Percentiles rank a stretch among this genome's conserved stretches.
phyloP scores from a whole-genome alignment of 73 alveolate species.

The Paramecium tetraurelia region DNA sequence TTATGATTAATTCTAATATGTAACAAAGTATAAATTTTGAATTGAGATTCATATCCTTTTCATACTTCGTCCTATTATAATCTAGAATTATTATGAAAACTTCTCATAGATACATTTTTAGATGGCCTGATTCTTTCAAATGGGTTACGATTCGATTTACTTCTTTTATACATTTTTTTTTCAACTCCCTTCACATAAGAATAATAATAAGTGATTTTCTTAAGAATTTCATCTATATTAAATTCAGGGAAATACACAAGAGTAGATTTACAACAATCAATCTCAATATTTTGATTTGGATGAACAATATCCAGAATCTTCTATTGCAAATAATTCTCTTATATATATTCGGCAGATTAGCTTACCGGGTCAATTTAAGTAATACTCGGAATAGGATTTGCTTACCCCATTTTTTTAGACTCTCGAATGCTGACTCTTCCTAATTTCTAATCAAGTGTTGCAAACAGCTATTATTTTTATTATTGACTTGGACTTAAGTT shows the following conservation, averaged over 20 bases:
- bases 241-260: not conserved
- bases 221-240: not conserved
- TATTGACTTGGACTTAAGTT: not conserved
- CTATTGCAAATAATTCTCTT: not conserved
- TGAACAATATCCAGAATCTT: constrained; percentile 16
- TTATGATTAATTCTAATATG: not conserved
- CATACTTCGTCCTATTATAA: not conserved
- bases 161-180: not conserved
- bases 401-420: not conserved
- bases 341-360: not conserved
- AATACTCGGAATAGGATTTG: not conserved
- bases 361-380: not conserved
- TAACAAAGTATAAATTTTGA: too few relatives aligned
- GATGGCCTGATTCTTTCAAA: not conserved
- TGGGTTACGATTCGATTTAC: not conserved
- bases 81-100: not conserved
- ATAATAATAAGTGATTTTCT: not conserved
- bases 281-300: not conserved
- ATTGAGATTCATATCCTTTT: not conserved
- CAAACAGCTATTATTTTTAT: not conserved
- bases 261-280: not conserved
- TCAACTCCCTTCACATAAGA: not conserved
- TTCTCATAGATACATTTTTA: not conserved
- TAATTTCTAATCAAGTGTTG: not conserved
- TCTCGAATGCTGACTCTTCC: not conserved